Base-by-base conservation (phyloP, 805 yeast genomes). In the Ogataea naganishii region DNA sequence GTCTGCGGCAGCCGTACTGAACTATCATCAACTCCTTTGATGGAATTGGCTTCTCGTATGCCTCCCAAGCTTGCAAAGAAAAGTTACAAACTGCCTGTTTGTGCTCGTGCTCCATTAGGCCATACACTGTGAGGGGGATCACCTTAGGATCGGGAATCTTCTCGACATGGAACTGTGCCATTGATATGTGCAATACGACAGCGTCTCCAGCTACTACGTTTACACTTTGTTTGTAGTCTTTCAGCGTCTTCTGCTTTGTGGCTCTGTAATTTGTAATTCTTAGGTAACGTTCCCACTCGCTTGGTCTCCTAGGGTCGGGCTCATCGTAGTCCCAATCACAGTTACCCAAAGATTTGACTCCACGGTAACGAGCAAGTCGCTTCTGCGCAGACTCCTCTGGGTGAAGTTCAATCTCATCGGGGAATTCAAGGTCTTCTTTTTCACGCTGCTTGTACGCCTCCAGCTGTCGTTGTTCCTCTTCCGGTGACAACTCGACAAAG, bases 1-100 rank as follows among this genome's bases (percentile, higher is more conserved):
- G 76, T 46, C 98, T 72, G 56, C 97, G 77, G 31, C 89, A 83
- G 16, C 98, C 99, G 49, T 86, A 88, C 58, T 92, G 97, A 11
- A 83, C 89, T 31, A 88, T 62, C 40, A 92, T 62, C 18, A 75
- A 57, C 27, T 83, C 94, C 43, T 80, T 79, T n/a, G 94, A 73
- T 27, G 86, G 80, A 34, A 92, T 69, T 19, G 97, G 94, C 31
- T 73, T 71, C 27, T 81, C 88, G 46, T 77, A 84, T 40, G 81
- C 94, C 56, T 89, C 94, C 88, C 96, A 86, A 18, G 92, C 69
- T 43, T 80, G 76, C 37, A 85, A 71, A 6, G 89, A 71, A 47
- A 84, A 77, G 56, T 89, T 85, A 35, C 83, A 77, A 22, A 82
- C 80, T 0, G 94, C 80, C 37, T 74, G 68, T 52, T 88, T 81